Evolutionary conservation across 495 filamentous ascomycete species (phyloP), one percentile per base, ranked within the genome.

Genomic region (Neurospora cerealis): DNA sequence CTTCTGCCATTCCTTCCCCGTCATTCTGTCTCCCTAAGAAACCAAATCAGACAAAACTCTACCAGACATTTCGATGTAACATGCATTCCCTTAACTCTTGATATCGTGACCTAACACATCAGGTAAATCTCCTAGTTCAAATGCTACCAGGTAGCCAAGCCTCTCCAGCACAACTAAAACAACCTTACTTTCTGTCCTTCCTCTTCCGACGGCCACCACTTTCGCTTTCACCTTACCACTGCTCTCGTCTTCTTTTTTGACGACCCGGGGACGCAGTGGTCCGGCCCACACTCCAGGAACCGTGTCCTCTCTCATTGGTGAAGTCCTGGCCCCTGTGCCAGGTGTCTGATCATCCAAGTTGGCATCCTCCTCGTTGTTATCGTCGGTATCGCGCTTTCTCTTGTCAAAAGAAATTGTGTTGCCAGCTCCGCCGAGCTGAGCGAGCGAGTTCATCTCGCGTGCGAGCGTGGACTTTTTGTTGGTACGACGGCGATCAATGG

Each of bases 381-480:
- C 17, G 41, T 44, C 3, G 41, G 17, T 8, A n/a, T 3, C 0
- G 2, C 41, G 41, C 17, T 9, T 44, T 6, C 41, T 44, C 17
- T 44, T 44, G 0, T 17, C 17, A 44, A 44, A 0, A 2, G 17
- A 19, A 2, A 19, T 44, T 6, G 41, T 3, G 6, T 19, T 42
- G 19, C 41, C 5, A 42, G 17, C 15, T 8, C 41, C 41, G 17
- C 41, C 17, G 41, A 19, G 17, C 41, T 42, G 41, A 0, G 41
- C 17, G 0, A 19, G 41, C 2, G 41, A 7, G 2, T 42, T 42
- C 0, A 19, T 42, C 3, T 42, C 17, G 0, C 2, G 41, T 0
- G 6, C 8, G 17, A 42, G 15, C 17, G 41, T 42, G 6, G 41
- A 42, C 8, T 42, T 42, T 42, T 42, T 0, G 17, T 42, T 4